Base-by-base conservation (phyloP, 2,329 filamentous ascomycete species). In the Geosmithia flava region DNA sequence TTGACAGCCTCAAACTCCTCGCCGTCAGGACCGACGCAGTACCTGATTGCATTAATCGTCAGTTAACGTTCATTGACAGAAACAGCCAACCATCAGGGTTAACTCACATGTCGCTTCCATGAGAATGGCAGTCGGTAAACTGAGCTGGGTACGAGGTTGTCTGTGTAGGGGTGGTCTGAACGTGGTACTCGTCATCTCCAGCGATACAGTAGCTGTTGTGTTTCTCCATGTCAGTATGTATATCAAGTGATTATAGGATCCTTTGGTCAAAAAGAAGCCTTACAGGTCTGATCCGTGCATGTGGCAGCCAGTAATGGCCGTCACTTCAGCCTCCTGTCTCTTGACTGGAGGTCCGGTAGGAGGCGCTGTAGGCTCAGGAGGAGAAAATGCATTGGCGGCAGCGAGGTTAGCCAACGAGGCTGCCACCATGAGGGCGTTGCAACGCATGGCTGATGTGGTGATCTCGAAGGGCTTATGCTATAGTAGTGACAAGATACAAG, bases 61-160 rank as follows among this genome's bases (percentile, higher is more conserved):
- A 44, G 15, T 40, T 20, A 3, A 40, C 5, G 20, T 47, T 16
- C 13, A 7, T 23, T 15, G 10, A 15, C 10, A 6, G 2, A 13
- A 15, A 46, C n/a, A 51, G 16, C 11, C 37, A 37, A 47, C 23
- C 29, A 44, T 27, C 11, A 1, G 37, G 30, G 20, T 6, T 16
- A 2, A 43, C 74, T 55, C 66, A 85, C 78, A 70, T 70, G 44
- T 80, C 70, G 3, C 61, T 56, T 16, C 68, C 80, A 61, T 87
- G 81, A 1, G 63, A 56, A 59, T 87, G 82, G 57, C 84, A 87
- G 48, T 64, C 77, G 0, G 80, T 85, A 56, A 80, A 85, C 47
- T 74, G 64, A 0, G 80, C 67, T 1, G 82, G 79, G 17, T 79
- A 61, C 45, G 74, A 71, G 44, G 71, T 70, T 1, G 74, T 79